phyloP scores from a whole-genome alignment of 345 rosid genomes.

The Rhodamnia argentea region DNA sequence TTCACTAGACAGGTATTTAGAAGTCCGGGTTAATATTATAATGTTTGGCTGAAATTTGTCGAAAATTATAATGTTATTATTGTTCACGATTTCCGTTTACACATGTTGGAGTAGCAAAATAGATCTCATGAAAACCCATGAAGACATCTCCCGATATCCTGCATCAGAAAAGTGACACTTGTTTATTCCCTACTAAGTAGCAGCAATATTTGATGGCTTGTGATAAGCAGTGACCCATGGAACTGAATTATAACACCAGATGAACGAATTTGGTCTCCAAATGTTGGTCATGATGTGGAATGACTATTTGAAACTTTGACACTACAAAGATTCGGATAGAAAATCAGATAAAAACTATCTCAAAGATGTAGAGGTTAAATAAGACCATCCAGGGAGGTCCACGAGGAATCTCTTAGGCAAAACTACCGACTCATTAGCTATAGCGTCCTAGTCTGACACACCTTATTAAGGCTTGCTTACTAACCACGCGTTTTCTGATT shows the following conservation, averaged over 20 bases:
- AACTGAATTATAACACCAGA: not conserved
- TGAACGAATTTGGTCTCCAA: not conserved
- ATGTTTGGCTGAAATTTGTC: no score
- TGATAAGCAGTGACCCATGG: not conserved
- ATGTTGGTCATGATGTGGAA: not conserved
- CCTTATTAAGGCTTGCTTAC: no score
- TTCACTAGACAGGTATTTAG: no score
- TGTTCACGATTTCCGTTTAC: no score
- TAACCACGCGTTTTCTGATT: no score
- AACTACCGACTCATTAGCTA: no score
- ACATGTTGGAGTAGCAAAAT: no score
- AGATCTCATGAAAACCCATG: no score
- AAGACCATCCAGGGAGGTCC: constrained; percentile 42
- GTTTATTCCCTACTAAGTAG: not conserved
- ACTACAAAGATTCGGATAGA: not conserved
- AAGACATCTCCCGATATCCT: constrained; percentile 93
- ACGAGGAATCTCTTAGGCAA: constrained; percentile 14
- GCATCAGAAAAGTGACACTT: constrained; percentile 1
- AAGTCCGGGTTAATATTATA: no score
- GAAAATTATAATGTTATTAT: no score
- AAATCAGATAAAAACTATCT: not conserved
- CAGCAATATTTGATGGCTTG: not conserved
- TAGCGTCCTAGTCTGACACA: no score
- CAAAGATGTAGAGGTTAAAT: not conserved
- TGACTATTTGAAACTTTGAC: not conserved